Evolutionary conservation across 768 basidiomycete genomes (phyloP).

Genomic region (Termitomyces sp.): DNA sequence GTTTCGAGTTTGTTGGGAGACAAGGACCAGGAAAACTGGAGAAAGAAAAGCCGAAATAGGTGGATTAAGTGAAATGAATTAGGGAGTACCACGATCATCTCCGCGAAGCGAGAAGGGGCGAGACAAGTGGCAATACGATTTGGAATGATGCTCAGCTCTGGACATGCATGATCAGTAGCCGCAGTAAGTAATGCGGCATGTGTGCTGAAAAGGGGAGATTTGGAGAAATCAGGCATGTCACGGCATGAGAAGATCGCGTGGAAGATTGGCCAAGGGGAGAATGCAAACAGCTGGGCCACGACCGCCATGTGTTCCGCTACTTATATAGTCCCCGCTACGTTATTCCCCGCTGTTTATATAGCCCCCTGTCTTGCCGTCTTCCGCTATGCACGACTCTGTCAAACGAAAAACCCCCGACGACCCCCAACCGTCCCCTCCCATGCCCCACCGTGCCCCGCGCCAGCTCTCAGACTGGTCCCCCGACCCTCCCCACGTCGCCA

Average conservation of each 20-base stretch:
- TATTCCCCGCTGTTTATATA: constrained; percentile 3
- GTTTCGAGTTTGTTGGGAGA: constrained; percentile 16
- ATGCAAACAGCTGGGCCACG: constrained; percentile 13
- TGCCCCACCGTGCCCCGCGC: constrained; percentile 31
- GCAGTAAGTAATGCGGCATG: constrained; percentile 18
- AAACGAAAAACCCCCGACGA: constrained; percentile 71
- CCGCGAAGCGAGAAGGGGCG: constrained; percentile 21
- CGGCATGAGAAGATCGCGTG: constrained; percentile 33
- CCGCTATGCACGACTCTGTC: constrained; percentile 57
- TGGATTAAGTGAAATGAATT: constrained; percentile 11
- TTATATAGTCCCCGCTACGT: constrained; percentile 24
- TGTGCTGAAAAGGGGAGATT: constrained; percentile 18
- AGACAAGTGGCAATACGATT: constrained; percentile 15
- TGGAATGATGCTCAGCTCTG: constrained; percentile 15
- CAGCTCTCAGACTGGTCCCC: constrained; percentile 35
- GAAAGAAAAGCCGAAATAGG: constrained; percentile 17
- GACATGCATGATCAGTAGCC: constrained; percentile 13
- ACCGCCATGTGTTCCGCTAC: constrained; percentile 42
- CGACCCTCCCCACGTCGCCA: constrained; percentile 28
- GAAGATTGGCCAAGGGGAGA: constrained; percentile 14
- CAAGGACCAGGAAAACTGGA: not conserved
- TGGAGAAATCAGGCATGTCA: constrained; percentile 30
- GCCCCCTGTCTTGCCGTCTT: not conserved
- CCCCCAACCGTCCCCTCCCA: constrained; percentile 15
- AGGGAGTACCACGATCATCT: constrained; percentile 35